Evolutionary conservation across 2,329 filamentous ascomycete species (phyloP).

Genomic region (Colletotrichum gloeosporioides): DNA sequence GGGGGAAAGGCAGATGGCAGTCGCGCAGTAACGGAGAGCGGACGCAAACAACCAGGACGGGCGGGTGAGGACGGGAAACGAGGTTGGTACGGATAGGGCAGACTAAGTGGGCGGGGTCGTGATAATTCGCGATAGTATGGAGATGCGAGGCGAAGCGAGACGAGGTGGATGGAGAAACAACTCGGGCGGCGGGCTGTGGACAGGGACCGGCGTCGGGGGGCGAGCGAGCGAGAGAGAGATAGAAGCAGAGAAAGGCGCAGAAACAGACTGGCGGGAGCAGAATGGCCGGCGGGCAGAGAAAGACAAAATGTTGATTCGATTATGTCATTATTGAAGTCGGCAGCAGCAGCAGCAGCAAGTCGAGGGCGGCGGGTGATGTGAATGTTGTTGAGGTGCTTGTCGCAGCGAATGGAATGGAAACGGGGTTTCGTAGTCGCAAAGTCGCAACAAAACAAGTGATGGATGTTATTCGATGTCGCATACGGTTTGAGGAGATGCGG

Average conservation of each 20-base stretch:
- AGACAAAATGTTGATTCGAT: not conserved
- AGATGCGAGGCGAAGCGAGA: not conserved
- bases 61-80: not conserved
- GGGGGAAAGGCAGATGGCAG: not conserved
- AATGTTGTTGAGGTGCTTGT: not conserved
- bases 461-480: not conserved
- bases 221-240: not conserved
- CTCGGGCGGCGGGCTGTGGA: not conserved
- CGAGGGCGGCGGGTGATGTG: not conserved
- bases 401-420: not conserved
- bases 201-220: not conserved
- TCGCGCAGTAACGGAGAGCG: not conserved
- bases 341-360: not conserved
- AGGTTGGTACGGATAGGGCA: not conserved
- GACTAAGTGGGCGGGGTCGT: not conserved
- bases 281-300: not conserved
- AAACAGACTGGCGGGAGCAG: not conserved
- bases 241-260: not conserved
- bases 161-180: not conserved
- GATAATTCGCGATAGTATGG: not conserved
- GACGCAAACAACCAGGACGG: not conserved
- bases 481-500: not conserved
- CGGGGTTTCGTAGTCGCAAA: not conserved
- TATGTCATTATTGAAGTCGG: slow-evolving; percentile 8
- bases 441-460: not conserved